A percentile compares a stretch with the other conserved stretches of the same genome.
Conservation (phyloP, 768 basidiomycete genomes). For the Podaxis mareebaensis region DNA sequence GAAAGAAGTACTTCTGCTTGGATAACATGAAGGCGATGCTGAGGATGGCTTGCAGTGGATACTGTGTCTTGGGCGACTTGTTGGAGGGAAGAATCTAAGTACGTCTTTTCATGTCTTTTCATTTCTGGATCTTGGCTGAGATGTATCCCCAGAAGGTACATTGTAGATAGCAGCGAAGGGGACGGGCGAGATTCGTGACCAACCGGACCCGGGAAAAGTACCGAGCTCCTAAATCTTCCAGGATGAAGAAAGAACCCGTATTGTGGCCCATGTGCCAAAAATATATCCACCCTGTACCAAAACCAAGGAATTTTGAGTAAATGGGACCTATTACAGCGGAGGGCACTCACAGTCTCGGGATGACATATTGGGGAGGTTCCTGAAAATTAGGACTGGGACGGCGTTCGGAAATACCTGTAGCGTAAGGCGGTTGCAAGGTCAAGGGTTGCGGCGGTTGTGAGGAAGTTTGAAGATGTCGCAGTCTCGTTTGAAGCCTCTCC, state of each 20-base stretch:
- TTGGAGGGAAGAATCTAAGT: slow-evolving; percentile 45
- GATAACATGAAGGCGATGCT: slow-evolving; percentile 45
- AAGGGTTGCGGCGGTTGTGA: slow-evolving; percentile 23
- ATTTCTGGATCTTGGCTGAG: slow-evolving; percentile 31
- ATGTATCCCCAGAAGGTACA: slow-evolving; percentile 40
- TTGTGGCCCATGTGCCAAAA: slow-evolving; percentile 50
- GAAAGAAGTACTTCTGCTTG: slow-evolving; percentile 58
- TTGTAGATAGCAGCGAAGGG: slow-evolving; percentile 37
- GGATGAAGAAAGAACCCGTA: slow-evolving; percentile 60
- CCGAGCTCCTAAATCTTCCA: slow-evolving; percentile 43
- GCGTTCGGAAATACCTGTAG: background rate
- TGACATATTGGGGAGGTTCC: slow-evolving; percentile 33
- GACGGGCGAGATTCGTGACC: slow-evolving; percentile 37
- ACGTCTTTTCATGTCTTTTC: slow-evolving; percentile 29
- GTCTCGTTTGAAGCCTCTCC: slow-evolving; percentile 43
- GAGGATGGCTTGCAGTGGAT: slow-evolving; percentile 40
- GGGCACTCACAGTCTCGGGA: slow-evolving; percentile 31
- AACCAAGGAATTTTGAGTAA: slow-evolving; percentile 8
- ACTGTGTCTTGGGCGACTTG: slow-evolving; percentile 31
- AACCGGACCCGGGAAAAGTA: slow-evolving; percentile 29
- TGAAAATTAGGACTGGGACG: slow-evolving; percentile 14
- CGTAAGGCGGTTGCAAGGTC: slow-evolving; percentile 39
- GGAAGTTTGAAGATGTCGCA: slow-evolving; percentile 42
- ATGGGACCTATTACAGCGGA: background rate
- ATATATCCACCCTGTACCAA: slow-evolving; percentile 31